Conservation (phyloP, 352 stramenopile genomes). For the Phytophthora pluvialis region DNA sequence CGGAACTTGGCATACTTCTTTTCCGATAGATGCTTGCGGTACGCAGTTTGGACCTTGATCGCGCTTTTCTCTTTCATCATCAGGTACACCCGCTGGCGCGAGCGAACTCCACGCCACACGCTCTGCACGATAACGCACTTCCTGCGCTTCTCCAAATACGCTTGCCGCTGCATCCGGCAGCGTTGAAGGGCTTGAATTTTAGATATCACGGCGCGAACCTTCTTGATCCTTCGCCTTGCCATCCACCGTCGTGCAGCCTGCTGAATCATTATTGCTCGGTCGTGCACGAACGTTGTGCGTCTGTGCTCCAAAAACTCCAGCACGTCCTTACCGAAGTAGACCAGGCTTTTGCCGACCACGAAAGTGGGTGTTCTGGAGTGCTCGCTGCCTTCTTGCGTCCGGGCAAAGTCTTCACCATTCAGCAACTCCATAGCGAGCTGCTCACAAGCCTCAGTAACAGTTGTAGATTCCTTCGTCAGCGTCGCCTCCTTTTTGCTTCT, state of each 20-base stretch:
- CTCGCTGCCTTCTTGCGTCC: slow-evolving; percentile 36
- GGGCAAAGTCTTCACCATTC: slow-evolving; percentile 46
- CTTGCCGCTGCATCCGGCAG: slow-evolving; percentile 46
- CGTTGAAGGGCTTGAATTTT: slow-evolving; percentile 67
- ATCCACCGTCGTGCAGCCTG: slow-evolving; percentile 58
- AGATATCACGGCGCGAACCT: slow-evolving; percentile 58
- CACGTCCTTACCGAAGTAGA: slow-evolving; percentile 95
- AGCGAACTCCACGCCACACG: slow-evolving; percentile 75
- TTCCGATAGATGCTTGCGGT: slow-evolving; percentile 52
- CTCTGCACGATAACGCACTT: slow-evolving; percentile 70
- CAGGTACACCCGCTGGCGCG: slow-evolving; percentile 58
- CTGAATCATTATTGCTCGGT: slow-evolving; percentile 72
- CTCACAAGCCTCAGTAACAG: slow-evolving; percentile 69
- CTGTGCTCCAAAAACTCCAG: slow-evolving; percentile 91
- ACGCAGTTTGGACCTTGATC: slow-evolving; percentile 63
- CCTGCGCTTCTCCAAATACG: slow-evolving; percentile 50
- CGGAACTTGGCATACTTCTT: slow-evolving; percentile 67
- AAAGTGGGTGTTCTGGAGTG: slow-evolving; percentile 59
- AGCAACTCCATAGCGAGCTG: slow-evolving; percentile 62
- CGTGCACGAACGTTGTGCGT: slow-evolving; percentile 74
- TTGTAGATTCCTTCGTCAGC: slow-evolving; percentile 40
- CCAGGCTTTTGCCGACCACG: slow-evolving; percentile 86
- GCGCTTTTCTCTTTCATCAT: slow-evolving; percentile 66
- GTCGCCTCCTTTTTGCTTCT: slow-evolving; percentile 42
- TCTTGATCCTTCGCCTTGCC: slow-evolving; percentile 54